A percentile compares a stretch with the other conserved stretches of the same genome.
Evolutionary conservation across 2,329 filamentous ascomycete genomes (phyloP).

Genomic region (Aspergillus piperis): DNA sequence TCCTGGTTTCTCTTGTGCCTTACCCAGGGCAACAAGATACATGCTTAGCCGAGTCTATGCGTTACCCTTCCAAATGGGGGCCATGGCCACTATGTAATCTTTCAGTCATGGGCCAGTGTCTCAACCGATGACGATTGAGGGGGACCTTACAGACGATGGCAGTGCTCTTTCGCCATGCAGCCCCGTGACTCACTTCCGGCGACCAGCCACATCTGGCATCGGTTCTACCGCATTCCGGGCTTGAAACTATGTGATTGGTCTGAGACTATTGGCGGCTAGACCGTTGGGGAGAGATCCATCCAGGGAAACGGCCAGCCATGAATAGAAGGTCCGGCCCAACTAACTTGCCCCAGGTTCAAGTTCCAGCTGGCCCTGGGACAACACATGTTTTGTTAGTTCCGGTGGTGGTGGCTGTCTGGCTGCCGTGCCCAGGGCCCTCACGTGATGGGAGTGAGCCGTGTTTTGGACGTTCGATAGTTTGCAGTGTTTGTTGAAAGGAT

Average conservation of each 20-base stretch:
- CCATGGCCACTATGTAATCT: slow-evolving; percentile 13
- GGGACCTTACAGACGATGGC: slow-evolving; percentile 21
- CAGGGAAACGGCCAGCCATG: neutral
- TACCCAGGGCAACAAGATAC: neutral
- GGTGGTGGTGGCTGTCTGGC: slow-evolving; percentile 11
- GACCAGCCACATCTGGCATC: slow-evolving; percentile 5
- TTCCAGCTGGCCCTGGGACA: neutral
- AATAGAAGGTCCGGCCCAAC: slow-evolving; percentile 1
- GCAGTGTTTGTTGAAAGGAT: slow-evolving; percentile 11
- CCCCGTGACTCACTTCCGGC: slow-evolving; percentile 12
- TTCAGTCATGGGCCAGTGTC: slow-evolving; percentile 10
- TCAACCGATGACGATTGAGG: neutral
- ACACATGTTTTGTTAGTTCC: neutral
- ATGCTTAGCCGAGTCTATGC: too few relatives aligned
- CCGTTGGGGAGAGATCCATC: neutral
- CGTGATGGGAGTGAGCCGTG: slow-evolving; percentile 15
- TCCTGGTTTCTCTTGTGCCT: slow-evolving; percentile 1
- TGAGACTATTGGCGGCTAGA: slow-evolving; percentile 5
- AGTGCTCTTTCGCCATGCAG: slow-evolving; percentile 7
- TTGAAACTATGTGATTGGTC: neutral
- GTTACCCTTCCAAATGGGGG: neutral
- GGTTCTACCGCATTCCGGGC: slow-evolving; percentile 4
- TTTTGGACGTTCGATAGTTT: slow-evolving; percentile 11
- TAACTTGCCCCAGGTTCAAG: neutral
- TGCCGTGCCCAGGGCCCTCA: slow-evolving; percentile 14